A percentile compares a stretch with the other conserved stretches of the same genome.
These are phyloP conservation scores for Fusarium foetens DNA, from an alignment of 2,329 filamentous ascomycete species.

Conservation along the genomic window DNA sequence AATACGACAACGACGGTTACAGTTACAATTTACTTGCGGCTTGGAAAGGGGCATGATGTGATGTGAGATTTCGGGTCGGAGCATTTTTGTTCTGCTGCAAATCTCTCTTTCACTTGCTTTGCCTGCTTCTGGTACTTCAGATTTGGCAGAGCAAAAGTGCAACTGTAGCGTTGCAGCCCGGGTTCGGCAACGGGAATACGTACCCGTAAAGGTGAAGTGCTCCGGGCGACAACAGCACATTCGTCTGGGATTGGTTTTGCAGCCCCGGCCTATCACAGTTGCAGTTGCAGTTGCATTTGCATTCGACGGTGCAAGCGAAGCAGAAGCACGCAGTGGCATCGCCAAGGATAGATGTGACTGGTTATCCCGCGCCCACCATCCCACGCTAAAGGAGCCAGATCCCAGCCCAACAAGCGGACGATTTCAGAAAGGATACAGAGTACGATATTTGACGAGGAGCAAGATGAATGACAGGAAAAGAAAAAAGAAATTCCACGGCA, in stretches of 20 bases:
- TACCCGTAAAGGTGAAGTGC: slow-evolving; percentile 31
- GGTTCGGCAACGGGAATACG: slow-evolving; percentile 31
- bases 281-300: neutral
- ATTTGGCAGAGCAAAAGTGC: slow-evolving; percentile 15
- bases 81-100: neutral
- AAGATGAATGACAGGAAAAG: slow-evolving; percentile 2
- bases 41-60: slow-evolving; percentile 13
- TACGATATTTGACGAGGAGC: neutral
- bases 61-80: slow-evolving; percentile 13
- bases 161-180: slow-evolving; percentile 25
- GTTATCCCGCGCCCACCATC: slow-evolving; percentile 18
- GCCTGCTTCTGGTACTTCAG: neutral
- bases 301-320: slow-evolving; percentile 10
- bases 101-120: neutral
- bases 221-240: slow-evolving; percentile 28
- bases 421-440: neutral
- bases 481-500: neutral
- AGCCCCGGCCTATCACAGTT: slow-evolving; percentile 21
- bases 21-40: neutral
- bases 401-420: slow-evolving; percentile 15
- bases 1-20: slow-evolving; percentile 10
- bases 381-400: slow-evolving; percentile 14
- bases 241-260: slow-evolving; percentile 15
- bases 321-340: slow-evolving; percentile 24
- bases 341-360: slow-evolving; percentile 30